Conservation (phyloP, 2,329 filamentous ascomycete genomes). For the Colletotrichum sp. region DNA sequence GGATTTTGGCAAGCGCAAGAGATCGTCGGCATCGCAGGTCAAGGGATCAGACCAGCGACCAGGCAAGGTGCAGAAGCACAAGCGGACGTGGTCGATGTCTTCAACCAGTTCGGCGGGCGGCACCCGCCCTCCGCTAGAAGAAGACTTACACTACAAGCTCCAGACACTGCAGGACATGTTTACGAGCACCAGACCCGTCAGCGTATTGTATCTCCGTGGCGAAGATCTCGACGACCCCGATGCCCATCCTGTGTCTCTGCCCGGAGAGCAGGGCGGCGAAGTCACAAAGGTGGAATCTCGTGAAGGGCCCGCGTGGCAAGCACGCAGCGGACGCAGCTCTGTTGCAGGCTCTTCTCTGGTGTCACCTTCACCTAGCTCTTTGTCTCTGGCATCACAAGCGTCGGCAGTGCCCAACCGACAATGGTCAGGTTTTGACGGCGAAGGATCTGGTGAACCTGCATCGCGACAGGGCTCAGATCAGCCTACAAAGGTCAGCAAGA, state of each 20-base stretch:
- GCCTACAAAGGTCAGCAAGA: constrained; percentile 55
- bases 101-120: constrained; percentile 70
- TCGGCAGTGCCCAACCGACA: constrained; percentile 42
- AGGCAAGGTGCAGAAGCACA: constrained; percentile 89
- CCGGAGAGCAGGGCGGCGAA: constrained; percentile 66
- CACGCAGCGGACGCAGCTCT: constrained; percentile 60
- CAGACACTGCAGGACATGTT: constrained; percentile 87
- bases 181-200: constrained; percentile 79
- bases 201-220: constrained; percentile 78
- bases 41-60: constrained; percentile 64
- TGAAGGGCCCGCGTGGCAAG: constrained; percentile 56
- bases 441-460: constrained; percentile 51
- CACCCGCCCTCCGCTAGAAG: constrained; percentile 62
- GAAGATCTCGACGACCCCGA: constrained; percentile 83
- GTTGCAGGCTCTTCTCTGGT: constrained; percentile 66
- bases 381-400: constrained; percentile 65
- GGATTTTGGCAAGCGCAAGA: constrained; percentile 70
- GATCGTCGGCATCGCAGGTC: constrained; percentile 49
- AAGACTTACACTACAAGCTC: constrained; percentile 81
- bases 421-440: constrained; percentile 65
- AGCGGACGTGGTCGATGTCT: constrained; percentile 94
- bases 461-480: constrained; percentile 56
- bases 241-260: constrained; percentile 75
- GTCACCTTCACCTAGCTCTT: constrained; percentile 70
- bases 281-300: constrained; percentile 58